Evolutionary conservation across 768 basidiomycete species (phyloP).

Genomic region (Macrocybe gigantea): DNA sequence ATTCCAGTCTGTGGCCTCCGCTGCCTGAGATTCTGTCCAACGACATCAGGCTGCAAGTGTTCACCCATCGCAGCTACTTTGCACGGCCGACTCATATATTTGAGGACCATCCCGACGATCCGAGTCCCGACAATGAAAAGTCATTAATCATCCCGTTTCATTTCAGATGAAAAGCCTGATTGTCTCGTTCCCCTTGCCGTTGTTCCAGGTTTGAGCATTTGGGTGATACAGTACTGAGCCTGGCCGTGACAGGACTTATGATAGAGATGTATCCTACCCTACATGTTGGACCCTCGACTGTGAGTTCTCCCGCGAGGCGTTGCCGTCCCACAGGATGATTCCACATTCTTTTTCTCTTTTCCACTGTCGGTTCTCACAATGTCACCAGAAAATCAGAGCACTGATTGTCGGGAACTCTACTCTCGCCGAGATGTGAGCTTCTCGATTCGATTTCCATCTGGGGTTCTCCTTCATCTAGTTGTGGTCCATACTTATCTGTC

Average conservation of each 20-base stretch:
- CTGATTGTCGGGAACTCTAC: slow-evolving; percentile 71
- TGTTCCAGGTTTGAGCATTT: slow-evolving; percentile 62
- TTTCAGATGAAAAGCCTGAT: not conserved
- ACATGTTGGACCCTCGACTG: slow-evolving; percentile 75
- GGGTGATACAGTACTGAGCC: slow-evolving; percentile 67
- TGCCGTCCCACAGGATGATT: slow-evolving; percentile 6
- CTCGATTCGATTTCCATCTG: not conserved
- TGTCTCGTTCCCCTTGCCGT: no score
- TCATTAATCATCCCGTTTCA: slow-evolving; percentile 21
- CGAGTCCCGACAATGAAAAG: slow-evolving; percentile 81
- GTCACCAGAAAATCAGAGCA: slow-evolving; percentile 66
- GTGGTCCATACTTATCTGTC: slow-evolving; percentile 1
- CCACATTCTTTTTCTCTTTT: not conserved
- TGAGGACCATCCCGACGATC: slow-evolving; percentile 67
- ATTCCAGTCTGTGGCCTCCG: slow-evolving; percentile 43
- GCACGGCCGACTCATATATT: slow-evolving; percentile 71
- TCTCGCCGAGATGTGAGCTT: slow-evolving; percentile 60
- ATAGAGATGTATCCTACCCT: slow-evolving; percentile 60
- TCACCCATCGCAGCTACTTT: slow-evolving; percentile 70
- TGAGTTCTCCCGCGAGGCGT: slow-evolving; percentile 25
- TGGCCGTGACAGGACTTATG: slow-evolving; percentile 62
- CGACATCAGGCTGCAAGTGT: slow-evolving; percentile 48
- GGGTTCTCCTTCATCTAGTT: slow-evolving; percentile 1
- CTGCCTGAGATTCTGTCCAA: slow-evolving; percentile 50
- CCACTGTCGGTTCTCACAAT: not conserved